Evolutionary conservation across 805 yeast species (phyloP).

Genomic region (Kazachstania africana): DNA sequence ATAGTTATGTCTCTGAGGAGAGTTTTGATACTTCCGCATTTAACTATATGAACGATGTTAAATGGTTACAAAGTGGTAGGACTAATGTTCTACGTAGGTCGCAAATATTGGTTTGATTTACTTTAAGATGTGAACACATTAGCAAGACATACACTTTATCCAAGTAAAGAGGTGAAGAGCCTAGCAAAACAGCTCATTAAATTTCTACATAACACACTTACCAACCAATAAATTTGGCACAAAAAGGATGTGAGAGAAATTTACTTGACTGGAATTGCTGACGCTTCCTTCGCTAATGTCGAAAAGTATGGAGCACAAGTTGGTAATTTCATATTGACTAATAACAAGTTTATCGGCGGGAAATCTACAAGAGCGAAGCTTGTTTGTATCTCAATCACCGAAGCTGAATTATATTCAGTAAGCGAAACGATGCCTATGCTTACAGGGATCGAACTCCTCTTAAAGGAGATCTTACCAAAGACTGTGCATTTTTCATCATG

Average conservation of each 20-base stretch:
- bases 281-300: neutral
- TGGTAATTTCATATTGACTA: neutral
- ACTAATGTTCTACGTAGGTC: conserved; percentile 6
- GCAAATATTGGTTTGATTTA: conserved; percentile 5
- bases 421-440: neutral
- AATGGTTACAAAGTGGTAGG: conserved; percentile 7
- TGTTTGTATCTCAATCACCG: neutral
- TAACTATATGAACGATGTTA: conserved; percentile 3
- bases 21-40: neutral
- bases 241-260: neutral
- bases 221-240: conserved; percentile 3
- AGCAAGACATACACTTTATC: conserved; percentile 3
- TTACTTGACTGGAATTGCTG: neutral
- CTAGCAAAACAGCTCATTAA: conserved; percentile 2
- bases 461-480: no score
- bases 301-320: neutral
- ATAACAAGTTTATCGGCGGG: neutral
- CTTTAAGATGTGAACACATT: conserved; percentile 1
- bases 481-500: no score
- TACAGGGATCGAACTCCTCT: neutral
- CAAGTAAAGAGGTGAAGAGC: conserved; percentile 2
- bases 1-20: conserved; percentile 2
- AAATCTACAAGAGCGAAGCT: neutral
- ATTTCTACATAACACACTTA: conserved; percentile 2
- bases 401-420: neutral